Percentiles rank a stretch among this genome's conserved stretches.
These are phyloP conservation scores for Chaetomiaceae sp. DNA, from an alignment of 2,329 filamentous ascomycete genomes.

Conservation along the genomic window DNA sequence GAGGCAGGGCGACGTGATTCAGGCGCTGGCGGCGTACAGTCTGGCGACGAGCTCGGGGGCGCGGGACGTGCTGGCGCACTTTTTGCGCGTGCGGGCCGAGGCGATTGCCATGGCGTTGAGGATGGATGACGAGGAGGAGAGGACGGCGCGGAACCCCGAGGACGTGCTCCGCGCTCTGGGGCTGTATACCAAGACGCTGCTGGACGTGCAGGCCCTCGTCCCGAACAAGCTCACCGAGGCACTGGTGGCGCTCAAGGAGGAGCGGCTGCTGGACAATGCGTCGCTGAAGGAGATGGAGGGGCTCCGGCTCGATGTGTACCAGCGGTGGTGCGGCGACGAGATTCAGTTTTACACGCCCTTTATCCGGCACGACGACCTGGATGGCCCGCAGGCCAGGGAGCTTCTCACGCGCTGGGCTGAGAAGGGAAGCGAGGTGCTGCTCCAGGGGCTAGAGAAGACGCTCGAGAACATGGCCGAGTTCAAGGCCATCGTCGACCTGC, in stretches of 20 bases:
- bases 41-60: conserved; percentile 75
- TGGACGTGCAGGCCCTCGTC: conserved; percentile 71
- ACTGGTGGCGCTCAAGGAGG: conserved; percentile 63
- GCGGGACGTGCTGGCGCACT: conserved; percentile 72
- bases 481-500: conserved; percentile 62
- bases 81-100: conserved; percentile 67
- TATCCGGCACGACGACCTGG: conserved; percentile 74
- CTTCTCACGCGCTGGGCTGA: conserved; percentile 62
- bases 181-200: conserved; percentile 71
- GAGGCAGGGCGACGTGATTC: conserved; percentile 50
- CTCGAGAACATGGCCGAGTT: conserved; percentile 61
- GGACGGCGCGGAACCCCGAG: conserved; percentile 35
- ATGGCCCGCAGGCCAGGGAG: conserved; percentile 54
- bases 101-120: conserved; percentile 63
- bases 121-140: conserved; percentile 37
- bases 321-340: conserved; percentile 76
- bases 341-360: conserved; percentile 83
- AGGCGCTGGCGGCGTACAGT: conserved; percentile 76
- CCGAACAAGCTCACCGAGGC: conserved; percentile 68
- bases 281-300: conserved; percentile 63
- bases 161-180: conserved; percentile 62
- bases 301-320: conserved; percentile 71
- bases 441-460: conserved; percentile 57
- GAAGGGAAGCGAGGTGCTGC: conserved; percentile 54
- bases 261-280: conserved; percentile 67